phyloP scores from a whole-genome alignment of 306 rosid species.

The Castanopsis chinensis region DNA sequence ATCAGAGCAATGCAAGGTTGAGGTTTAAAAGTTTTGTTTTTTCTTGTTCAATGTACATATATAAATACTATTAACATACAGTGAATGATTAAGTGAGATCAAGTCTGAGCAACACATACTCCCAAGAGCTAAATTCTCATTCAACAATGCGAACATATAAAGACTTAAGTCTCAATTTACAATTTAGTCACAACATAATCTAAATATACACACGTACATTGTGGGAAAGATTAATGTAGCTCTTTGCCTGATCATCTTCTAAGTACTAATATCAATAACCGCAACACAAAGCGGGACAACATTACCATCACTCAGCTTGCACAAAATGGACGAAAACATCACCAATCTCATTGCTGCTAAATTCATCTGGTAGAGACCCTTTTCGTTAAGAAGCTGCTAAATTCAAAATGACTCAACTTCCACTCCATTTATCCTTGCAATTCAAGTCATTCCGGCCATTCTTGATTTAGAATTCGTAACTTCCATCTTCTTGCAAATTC shows the following conservation, averaged over 20 bases:
- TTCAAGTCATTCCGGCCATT: constrained; percentile 27
- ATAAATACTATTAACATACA: neutral
- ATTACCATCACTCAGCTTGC: neutral
- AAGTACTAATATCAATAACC: no score
- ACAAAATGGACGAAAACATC: neutral
- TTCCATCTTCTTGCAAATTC: constrained; percentile 74
- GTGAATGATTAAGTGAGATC: neutral
- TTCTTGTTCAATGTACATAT: no score
- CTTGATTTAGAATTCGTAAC: constrained; percentile 38
- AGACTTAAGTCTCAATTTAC: neutral
- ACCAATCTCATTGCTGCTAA: neutral
- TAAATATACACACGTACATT: constrained; percentile 6
- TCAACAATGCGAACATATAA: neutral
- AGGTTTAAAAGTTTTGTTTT: neutral
- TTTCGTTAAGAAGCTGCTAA: neutral
- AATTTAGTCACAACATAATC: neutral
- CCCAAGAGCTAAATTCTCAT: neutral
- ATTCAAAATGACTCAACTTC: no score
- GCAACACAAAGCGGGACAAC: no score
- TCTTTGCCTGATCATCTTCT: neutral
- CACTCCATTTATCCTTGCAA: no score
- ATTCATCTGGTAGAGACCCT: neutral
- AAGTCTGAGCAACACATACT: neutral
- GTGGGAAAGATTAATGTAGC: neutral
- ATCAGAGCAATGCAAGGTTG: neutral